Evolutionary conservation across 2,329 filamentous ascomycete genomes (phyloP), one percentile per base, ranked within the genome.

Genomic region (Peltaster fructicola): DNA sequence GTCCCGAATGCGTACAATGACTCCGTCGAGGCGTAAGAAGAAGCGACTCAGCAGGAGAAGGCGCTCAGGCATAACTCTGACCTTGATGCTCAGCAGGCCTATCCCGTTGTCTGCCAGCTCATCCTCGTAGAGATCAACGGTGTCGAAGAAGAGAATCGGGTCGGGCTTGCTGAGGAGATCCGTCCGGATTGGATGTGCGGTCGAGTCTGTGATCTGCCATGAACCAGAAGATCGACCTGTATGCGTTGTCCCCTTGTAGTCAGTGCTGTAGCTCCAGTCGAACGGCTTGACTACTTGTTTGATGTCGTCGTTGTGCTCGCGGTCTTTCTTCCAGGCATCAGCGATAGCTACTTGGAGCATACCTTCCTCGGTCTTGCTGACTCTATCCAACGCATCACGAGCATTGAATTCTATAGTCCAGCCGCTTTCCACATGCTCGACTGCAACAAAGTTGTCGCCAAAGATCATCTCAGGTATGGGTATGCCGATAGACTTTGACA

Each of bases 401-500:
- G 88, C 77, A 47, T 75, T 75, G 60, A 95, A 98, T 26, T 64
- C 56, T 34, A 95, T 60, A 21, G 60, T 59, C 81, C 82, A 98
- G 21, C 71, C 68, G n/a, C 65, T 71, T 11, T 65, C 62, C n/a
- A 56, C 33, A 54, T 95, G 81, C 26, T 71, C 61, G 31, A 98
- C 63, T 5, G 68, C 57, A 19, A 91, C 73, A 30, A 76, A 59
- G 51, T 98, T 98, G 59, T 98, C 84, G 33, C 88, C 88, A 47
- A 98, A 98, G 37, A 98, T 98, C 88, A 98, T 98, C 57, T 98
- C 88, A 6, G 88, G 88, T 19, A 85, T 70, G 10, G 85, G 72
- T 45, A 98, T 93, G 15, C 73, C 73, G 26, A 98, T 64, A 34
- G 67, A 69, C 29, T 63, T 61, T 19, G 73, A 73, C 69, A 98